phyloP scores from a whole-genome alignment of 495 filamentous ascomycete genomes.

The Aspergillus hancockii region DNA sequence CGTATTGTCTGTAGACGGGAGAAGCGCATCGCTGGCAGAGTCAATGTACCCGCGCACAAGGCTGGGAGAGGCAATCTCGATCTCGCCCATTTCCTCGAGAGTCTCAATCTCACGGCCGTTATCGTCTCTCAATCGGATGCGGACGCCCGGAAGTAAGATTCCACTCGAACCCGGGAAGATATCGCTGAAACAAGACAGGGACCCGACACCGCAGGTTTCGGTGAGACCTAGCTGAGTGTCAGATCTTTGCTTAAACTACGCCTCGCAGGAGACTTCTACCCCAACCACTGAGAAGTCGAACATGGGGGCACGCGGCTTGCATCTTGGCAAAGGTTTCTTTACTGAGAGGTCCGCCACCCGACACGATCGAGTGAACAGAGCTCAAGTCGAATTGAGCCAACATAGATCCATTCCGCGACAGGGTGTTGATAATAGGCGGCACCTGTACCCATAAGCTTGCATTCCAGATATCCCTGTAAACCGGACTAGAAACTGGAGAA shows the following conservation, averaged over 20 bases:
- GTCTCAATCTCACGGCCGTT: neutral
- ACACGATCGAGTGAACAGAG: neutral
- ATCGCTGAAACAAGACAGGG: neutral
- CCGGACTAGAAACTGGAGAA: neutral
- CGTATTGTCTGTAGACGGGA: neutral
- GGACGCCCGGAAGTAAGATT: neutral
- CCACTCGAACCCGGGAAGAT: neutral
- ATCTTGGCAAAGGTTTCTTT: neutral
- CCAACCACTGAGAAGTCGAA: neutral
- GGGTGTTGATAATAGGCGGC: slow-evolving; percentile 2
- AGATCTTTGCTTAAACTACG: neutral
- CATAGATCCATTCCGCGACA: neutral
- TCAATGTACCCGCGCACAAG: slow-evolving; percentile 13
- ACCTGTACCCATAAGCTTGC: slow-evolving; percentile 1
- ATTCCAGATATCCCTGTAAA: neutral
- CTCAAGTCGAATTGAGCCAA: neutral
- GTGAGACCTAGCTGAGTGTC: neutral
- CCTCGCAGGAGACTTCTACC: neutral
- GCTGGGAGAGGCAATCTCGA: neutral
- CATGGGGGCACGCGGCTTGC: neutral
- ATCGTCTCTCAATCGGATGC: neutral
- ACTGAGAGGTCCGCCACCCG: neutral
- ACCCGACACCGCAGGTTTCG: neutral
- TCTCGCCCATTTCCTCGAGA: neutral
- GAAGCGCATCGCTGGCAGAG: slow-evolving; percentile 12